Conservation (phyloP, 768 basidiomycete genomes). For the Phylloporus sp. region DNA sequence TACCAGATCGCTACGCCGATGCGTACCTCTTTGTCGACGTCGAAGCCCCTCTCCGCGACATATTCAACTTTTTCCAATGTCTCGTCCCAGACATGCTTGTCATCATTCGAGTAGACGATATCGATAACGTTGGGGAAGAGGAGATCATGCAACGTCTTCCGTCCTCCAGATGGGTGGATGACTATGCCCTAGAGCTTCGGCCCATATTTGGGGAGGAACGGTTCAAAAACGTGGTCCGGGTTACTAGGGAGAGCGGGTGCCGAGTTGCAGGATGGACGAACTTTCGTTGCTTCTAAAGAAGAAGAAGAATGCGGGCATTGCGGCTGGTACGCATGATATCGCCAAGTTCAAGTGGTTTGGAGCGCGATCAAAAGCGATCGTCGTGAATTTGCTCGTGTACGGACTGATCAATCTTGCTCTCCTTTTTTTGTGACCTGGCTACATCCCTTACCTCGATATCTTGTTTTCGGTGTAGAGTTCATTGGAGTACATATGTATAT, state of each 20-base stretch:
- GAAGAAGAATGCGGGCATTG: conserved; percentile 7
- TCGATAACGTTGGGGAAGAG: background rate
- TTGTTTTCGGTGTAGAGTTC: too few species aligned
- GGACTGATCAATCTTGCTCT: background rate
- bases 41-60: background rate
- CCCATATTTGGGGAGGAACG: background rate
- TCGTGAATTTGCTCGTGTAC: background rate
- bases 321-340: background rate
- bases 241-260: background rate
- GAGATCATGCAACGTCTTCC: conserved; percentile 5
- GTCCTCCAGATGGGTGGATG: background rate
- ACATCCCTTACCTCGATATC: too few species aligned
- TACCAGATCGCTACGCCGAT: conserved; percentile 1
- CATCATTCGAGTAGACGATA: conserved; percentile 1
- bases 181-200: background rate
- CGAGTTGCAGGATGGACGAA: background rate
- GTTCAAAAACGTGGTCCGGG: background rate
- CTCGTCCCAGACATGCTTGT: conserved; percentile 6
- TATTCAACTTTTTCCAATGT: conserved; percentile 7
- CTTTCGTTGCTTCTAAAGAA: conserved; percentile 6
- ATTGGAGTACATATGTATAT: too few species aligned
- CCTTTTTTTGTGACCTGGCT: background rate
- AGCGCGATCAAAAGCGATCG: too few species aligned
- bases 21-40: conserved; percentile 7
- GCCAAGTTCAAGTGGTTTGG: background rate